Percentiles rank a stretch among this genome's conserved stretches.
phyloP scores from a whole-genome alignment of 495 filamentous ascomycete genomes.

The Letharia columbiana region DNA sequence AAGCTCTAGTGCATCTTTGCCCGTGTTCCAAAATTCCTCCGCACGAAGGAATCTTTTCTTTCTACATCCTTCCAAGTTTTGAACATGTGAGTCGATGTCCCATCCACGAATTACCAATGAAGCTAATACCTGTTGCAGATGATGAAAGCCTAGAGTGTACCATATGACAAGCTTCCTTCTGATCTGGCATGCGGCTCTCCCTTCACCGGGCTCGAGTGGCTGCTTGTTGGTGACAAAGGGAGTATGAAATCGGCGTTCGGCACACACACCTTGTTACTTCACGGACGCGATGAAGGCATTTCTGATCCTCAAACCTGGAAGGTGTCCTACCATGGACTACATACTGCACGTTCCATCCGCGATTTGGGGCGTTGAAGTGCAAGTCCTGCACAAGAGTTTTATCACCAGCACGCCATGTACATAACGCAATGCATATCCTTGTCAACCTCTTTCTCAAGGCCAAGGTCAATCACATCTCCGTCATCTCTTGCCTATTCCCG shows the following conservation, averaged over 20 bases:
- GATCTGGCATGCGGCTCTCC: constrained; percentile 67
- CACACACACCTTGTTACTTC: constrained; percentile 94
- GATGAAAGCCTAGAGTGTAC: constrained; percentile 99
- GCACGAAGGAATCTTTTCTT: constrained; percentile 27
- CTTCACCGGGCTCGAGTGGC: constrained; percentile 83
- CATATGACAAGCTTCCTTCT: constrained; percentile 68
- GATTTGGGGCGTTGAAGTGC: background rate
- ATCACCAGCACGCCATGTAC: background rate
- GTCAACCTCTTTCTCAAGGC: background rate
- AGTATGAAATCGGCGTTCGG: constrained; percentile 98
- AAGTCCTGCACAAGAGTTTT: background rate
- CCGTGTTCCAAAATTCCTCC: background rate
- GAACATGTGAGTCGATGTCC: constrained; percentile 60
- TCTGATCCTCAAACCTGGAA: constrained; percentile 67
- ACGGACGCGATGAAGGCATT: constrained; percentile 97
- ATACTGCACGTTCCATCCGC: background rate
- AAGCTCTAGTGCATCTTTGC: background rate
- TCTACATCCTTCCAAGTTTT: constrained; percentile 98
- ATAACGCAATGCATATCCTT: constrained; percentile 1
- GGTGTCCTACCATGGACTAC: constrained; percentile 15
- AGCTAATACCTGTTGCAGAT: constrained; percentile 57
- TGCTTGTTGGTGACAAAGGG: constrained; percentile 54
- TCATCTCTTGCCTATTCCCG: background rate
- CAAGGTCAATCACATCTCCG: background rate
- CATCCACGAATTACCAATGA: background rate